Evolutionary conservation across 208 protist species (phyloP).

Genomic region (Porcisia hertigi): DNA sequence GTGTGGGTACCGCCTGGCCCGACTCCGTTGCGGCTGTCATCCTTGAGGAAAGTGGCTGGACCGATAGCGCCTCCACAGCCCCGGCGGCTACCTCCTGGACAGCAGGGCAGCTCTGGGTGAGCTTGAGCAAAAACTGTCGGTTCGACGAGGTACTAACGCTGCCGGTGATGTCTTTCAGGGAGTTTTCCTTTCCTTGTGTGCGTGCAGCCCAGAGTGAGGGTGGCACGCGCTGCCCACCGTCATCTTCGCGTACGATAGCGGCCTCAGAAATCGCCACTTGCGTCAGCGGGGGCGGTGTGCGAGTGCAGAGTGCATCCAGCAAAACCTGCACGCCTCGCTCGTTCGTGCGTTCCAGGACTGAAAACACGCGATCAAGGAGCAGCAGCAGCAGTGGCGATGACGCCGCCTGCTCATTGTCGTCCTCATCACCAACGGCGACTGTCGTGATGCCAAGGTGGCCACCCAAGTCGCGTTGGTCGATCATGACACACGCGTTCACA

Average conservation of each 20-base stretch:
- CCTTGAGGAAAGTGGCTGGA: background rate
- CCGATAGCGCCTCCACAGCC: background rate
- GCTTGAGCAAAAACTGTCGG: slow-evolving; percentile 7
- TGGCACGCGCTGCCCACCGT: slow-evolving; percentile 18
- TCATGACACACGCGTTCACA: slow-evolving; percentile 40
- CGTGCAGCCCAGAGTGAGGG: slow-evolving; percentile 10
- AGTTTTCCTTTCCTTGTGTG: background rate
- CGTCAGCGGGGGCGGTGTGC: slow-evolving; percentile 13
- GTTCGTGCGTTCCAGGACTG: slow-evolving; percentile 37
- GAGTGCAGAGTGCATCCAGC: slow-evolving; percentile 46
- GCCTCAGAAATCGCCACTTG: slow-evolving; percentile 6
- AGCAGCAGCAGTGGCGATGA: slow-evolving; percentile 11
- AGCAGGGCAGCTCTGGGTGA: slow-evolving; percentile 5
- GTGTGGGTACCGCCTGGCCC: background rate
- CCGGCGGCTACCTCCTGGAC: background rate
- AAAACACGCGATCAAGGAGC: slow-evolving; percentile 39
- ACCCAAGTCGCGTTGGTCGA: slow-evolving; percentile 49
- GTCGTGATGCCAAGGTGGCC: slow-evolving; percentile 59
- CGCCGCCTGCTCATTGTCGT: slow-evolving; percentile 13
- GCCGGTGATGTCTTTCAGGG: background rate
- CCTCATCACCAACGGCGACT: slow-evolving; percentile 49
- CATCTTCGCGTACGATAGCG: slow-evolving; percentile 19
- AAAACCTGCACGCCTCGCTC: slow-evolving; percentile 34
- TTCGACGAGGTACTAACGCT: slow-evolving; percentile 6
- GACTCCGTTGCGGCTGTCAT: background rate